phyloP scores from a whole-genome alignment of 129 eudicot genomes.

The Flaveria brownii region DNA sequence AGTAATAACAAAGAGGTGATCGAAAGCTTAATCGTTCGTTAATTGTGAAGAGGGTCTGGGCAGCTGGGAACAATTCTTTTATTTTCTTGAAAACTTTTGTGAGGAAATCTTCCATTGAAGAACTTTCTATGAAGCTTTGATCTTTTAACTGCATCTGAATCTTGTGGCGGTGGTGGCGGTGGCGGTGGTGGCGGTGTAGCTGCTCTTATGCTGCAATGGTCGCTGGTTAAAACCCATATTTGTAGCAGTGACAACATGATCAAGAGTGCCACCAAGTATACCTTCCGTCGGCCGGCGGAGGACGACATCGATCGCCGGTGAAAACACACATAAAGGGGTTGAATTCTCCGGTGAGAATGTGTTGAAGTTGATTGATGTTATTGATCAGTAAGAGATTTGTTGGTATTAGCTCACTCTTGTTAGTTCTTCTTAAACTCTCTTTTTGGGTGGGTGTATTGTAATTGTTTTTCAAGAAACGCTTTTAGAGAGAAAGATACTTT shows the following conservation, averaged over 20 bases:
- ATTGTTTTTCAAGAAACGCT: not conserved
- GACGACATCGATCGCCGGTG: slow-evolving; percentile 51
- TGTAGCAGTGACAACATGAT: slow-evolving; percentile 44
- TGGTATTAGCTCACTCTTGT: slow-evolving; percentile 25
- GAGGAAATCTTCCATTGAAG: slow-evolving; percentile 45
- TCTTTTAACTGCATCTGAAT: slow-evolving; percentile 29
- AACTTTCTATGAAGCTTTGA: slow-evolving; percentile 47
- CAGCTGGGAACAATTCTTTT: slow-evolving; percentile 86
- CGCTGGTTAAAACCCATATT: slow-evolving; percentile 40
- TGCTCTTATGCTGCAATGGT: slow-evolving; percentile 45
- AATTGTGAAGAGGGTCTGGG: slow-evolving; percentile 96
- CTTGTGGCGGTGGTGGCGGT: slow-evolving; percentile 29
- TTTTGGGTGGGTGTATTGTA: not conserved
- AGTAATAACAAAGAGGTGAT: not conserved
- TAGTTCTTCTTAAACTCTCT: not conserved
- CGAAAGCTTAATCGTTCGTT: slow-evolving; percentile 20
- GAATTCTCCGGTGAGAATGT: slow-evolving; percentile 6
- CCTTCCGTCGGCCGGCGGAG: slow-evolving; percentile 39
- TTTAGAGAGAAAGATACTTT: slow-evolving; percentile 21
- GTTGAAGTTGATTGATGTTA: not conserved
- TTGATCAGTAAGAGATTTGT: not conserved
- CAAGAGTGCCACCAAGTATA: slow-evolving; percentile 34
- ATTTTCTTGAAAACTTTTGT: slow-evolving; percentile 44
- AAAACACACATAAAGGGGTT: slow-evolving; percentile 49
- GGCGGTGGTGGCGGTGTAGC: slow-evolving; percentile 40